Conservation (phyloP, 176 grass and related monocot species). For the Rhynchospora tenuis region DNA sequence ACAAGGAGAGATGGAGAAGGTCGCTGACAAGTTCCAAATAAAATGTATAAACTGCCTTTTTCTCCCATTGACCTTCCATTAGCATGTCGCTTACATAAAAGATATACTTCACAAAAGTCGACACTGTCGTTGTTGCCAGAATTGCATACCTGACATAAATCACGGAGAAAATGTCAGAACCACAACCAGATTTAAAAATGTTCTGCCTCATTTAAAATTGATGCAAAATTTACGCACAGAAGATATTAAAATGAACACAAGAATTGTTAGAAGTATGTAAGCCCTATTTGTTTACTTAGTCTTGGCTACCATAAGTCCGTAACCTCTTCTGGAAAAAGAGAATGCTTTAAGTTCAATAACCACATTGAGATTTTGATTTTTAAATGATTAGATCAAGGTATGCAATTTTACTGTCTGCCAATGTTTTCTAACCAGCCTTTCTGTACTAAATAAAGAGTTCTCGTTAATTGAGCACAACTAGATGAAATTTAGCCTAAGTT, state of each 20-base stretch:
- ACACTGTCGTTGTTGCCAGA: slow-evolving; percentile 77
- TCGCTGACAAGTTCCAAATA: slow-evolving; percentile 91
- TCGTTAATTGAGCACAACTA: not conserved
- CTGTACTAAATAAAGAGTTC: not conserved
- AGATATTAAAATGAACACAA: not conserved
- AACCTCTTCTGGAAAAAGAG: not conserved
- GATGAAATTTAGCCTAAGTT: not conserved
- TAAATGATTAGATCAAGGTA: not conserved
- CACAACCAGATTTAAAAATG: not conserved
- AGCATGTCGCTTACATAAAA: slow-evolving; percentile 96
- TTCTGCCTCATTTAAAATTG: not conserved
- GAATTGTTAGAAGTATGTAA: not conserved
- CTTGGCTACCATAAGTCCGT: not conserved
- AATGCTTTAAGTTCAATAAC: not conserved
- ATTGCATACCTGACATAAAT: slow-evolving; percentile 75
- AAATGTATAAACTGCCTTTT: slow-evolving; percentile 95
- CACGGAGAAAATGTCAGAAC: slow-evolving; percentile 4
- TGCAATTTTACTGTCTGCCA: not conserved
- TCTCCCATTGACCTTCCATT: slow-evolving; percentile 97
- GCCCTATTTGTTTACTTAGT: not conserved
- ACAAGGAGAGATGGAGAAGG: slow-evolving; percentile 90
- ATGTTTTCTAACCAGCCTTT: not conserved
- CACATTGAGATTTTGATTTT: not conserved
- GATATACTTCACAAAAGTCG: slow-evolving; percentile 85
- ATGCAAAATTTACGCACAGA: not conserved